Evolutionary conservation across 164 flowering plant genomes (phyloP).

Genomic region (Saururus chinensis): DNA sequence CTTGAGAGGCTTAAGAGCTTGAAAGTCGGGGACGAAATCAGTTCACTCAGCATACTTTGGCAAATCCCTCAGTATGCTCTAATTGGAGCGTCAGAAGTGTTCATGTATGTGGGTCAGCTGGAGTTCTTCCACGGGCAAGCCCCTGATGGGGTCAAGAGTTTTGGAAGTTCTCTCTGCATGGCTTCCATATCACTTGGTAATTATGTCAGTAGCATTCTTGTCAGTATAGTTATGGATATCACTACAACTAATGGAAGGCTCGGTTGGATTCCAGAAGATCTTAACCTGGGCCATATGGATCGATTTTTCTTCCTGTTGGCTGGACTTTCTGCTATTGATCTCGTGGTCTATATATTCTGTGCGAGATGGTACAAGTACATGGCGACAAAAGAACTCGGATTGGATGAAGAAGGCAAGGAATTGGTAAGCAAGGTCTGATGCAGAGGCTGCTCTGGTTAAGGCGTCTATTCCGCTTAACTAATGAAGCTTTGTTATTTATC

Average conservation of each 20-base stretch:
- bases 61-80: constrained; percentile 60
- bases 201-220: constrained; percentile 65
- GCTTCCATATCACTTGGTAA: constrained; percentile 88
- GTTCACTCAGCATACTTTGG: constrained; percentile 50
- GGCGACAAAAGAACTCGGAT: not conserved
- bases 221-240: constrained; percentile 54
- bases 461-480: not conserved
- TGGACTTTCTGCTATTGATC: constrained; percentile 36
- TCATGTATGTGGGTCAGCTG: constrained; percentile 82
- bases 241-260: constrained; percentile 33
- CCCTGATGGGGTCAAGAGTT: constrained; percentile 85
- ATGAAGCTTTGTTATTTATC: no score
- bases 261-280: constrained; percentile 79
- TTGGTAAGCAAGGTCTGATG: not conserved
- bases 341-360: constrained; percentile 43
- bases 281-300: constrained; percentile 70
- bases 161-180: constrained; percentile 92
- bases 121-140: constrained; percentile 87
- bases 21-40: constrained; percentile 9
- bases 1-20: constrained; percentile 25
- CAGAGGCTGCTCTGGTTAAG: no score
- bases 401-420: not conserved
- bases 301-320: constrained; percentile 74
- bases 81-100: constrained; percentile 83
- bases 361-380: constrained; percentile 63